Conservation (phyloP, 2,329 filamentous ascomycete genomes). For the Fusarium austroafricanum region DNA sequence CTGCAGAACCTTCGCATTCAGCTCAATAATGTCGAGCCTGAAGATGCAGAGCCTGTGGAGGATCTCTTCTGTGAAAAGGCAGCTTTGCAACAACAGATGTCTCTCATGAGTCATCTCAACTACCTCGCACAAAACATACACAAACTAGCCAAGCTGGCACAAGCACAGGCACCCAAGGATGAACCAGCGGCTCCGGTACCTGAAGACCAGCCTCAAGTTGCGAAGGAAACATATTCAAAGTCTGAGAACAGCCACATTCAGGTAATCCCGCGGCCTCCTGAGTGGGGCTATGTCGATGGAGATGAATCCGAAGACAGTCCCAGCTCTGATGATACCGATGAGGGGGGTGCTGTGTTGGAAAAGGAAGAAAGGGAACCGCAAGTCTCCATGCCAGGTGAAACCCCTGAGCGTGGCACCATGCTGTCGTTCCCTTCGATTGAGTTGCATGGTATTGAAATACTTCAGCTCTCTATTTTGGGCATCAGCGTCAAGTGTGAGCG, state of each 20-base stretch:
- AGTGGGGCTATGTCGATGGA: constrained; percentile 70
- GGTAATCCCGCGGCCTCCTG: constrained; percentile 79
- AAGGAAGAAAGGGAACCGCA: constrained; percentile 46
- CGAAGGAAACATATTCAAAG: constrained; percentile 7
- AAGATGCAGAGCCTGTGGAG: constrained; percentile 72
- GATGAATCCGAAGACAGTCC: constrained; percentile 62
- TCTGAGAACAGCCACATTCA: constrained; percentile 71
- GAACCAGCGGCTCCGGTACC: constrained; percentile 25
- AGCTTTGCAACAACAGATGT: constrained; percentile 67
- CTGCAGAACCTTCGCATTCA: constrained; percentile 74
- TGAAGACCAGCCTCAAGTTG: constrained; percentile 8
- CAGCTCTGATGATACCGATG: constrained; percentile 55
- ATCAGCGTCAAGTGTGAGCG: constrained; percentile 82
- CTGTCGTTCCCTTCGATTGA: constrained; percentile 83
- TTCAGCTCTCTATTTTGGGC: constrained; percentile 74
- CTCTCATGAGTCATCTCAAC: constrained; percentile 79
- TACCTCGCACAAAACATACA: constrained; percentile 79
- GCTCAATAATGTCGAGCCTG: constrained; percentile 70
- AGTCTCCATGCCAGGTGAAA: constrained; percentile 38
- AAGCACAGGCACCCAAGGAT: constrained; percentile 57
- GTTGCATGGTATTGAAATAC: constrained; percentile 79
- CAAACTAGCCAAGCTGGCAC: constrained; percentile 67
- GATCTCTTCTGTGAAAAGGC: constrained; percentile 71
- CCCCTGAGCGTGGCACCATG: constrained; percentile 76
- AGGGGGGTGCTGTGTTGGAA: constrained; percentile 56